A percentile compares a stretch with the other conserved stretches of the same genome.
Evolutionary conservation across 345 rosid species (phyloP).

Genomic region (Syzygium aromaticum): DNA sequence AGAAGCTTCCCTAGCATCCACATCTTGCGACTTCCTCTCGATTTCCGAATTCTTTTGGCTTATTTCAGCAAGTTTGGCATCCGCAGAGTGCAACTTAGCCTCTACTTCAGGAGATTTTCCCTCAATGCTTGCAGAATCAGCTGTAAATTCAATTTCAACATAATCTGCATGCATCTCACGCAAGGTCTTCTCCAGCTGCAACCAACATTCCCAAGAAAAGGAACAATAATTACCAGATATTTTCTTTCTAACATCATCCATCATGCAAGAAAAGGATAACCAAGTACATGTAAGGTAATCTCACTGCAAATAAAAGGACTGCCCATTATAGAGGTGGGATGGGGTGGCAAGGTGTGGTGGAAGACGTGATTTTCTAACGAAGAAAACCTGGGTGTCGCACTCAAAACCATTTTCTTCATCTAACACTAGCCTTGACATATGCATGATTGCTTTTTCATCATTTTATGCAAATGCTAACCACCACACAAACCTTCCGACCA

Average conservation of each 20-base stretch:
- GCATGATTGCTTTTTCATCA: not conserved
- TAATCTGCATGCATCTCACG: constrained; percentile 76
- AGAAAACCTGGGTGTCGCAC: not conserved
- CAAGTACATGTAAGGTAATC: not conserved
- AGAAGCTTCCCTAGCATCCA: constrained; percentile 62
- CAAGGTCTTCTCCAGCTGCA: constrained; percentile 53
- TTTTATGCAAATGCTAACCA: not conserved
- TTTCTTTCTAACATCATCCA: not conserved
- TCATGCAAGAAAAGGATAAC: not conserved
- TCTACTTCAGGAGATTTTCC: constrained; percentile 84
- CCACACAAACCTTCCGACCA: not conserved
- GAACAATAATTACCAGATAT: not conserved
- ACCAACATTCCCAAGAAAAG: not conserved
- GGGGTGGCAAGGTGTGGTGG: not conserved
- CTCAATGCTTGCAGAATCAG: constrained; percentile 68
- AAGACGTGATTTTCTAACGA: not conserved
- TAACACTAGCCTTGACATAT: not conserved
- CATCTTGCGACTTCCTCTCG: constrained; percentile 66
- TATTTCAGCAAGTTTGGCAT: constrained; percentile 92
- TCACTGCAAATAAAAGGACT: not conserved
- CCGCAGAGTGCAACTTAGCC: constrained; percentile 67
- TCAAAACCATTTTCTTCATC: not conserved
- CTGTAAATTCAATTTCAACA: constrained; percentile 85
- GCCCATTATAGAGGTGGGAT: not conserved
- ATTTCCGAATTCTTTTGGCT: constrained; percentile 76